Conservation (phyloP, 495 filamentous ascomycete genomes). For the Penicillium lagena region DNA sequence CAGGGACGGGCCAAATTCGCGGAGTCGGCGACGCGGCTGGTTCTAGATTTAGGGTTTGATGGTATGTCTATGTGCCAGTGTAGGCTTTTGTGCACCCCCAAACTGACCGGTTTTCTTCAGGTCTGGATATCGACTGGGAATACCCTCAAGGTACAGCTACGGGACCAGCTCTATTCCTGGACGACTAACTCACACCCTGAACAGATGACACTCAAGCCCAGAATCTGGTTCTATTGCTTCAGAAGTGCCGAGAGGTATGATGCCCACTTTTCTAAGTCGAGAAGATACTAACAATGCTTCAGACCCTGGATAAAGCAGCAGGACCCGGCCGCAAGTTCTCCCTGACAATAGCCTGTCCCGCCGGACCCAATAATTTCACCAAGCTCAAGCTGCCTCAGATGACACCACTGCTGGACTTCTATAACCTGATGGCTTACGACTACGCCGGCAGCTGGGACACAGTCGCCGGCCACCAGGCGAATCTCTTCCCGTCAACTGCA, state of each 20-base stretch:
- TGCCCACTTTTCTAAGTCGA: background rate
- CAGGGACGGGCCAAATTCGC: conserved; percentile 72
- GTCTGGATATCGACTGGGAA: conserved; percentile 63
- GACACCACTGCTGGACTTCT: conserved; percentile 73
- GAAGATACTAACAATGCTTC: conserved; percentile 3
- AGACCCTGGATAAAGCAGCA: conserved; percentile 58
- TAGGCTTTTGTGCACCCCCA: too few relatives aligned
- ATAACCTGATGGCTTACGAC: conserved; percentile 78
- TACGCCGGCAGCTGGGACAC: conserved; percentile 73
- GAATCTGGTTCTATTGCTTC: conserved; percentile 65
- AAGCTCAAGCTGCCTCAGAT: conserved; percentile 62
- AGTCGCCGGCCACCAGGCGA: conserved; percentile 72
- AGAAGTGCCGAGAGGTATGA: conserved; percentile 50
- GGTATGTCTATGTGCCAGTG: conserved; percentile 22
- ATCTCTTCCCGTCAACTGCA: conserved; percentile 52
- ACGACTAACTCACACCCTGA: conserved; percentile 3
- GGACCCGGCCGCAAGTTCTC: conserved; percentile 53
- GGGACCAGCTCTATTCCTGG: background rate
- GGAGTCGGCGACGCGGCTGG: conserved; percentile 55
- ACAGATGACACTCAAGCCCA: conserved; percentile 52
- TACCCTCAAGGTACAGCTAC: conserved; percentile 30
- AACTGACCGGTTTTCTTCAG: conserved; percentile 18
- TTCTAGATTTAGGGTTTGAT: conserved; percentile 63
- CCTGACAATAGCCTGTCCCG: conserved; percentile 68
- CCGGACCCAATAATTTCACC: conserved; percentile 57